phyloP scores from a whole-genome alignment of 2,329 filamentous ascomycete species.

The Penicillium sp. region DNA sequence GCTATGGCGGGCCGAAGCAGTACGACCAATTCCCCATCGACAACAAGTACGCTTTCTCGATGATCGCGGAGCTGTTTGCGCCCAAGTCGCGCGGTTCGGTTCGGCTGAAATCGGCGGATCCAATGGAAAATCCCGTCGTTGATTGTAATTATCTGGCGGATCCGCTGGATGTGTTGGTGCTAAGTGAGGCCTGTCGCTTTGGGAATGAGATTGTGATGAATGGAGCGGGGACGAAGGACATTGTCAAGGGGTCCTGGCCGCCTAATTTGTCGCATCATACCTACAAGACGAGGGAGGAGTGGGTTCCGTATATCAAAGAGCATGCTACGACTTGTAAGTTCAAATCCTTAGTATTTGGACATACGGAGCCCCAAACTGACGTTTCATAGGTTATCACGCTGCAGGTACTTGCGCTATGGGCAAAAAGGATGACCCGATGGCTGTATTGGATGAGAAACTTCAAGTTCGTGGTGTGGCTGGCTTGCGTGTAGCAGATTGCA shows the following conservation, averaged over 20 bases:
- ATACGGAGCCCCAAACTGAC: neutral
- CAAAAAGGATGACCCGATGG: slow-evolving; percentile 47
- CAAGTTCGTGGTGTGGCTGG: slow-evolving; percentile 54
- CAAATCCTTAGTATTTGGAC: neutral
- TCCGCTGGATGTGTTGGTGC: slow-evolving; percentile 59
- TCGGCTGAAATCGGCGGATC: slow-evolving; percentile 51
- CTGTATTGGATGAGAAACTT: slow-evolving; percentile 58
- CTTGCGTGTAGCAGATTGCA: slow-evolving; percentile 57
- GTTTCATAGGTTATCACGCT: slow-evolving; percentile 54
- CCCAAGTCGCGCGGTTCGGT: slow-evolving; percentile 60
- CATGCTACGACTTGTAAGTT: slow-evolving; percentile 62
- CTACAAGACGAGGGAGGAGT: slow-evolving; percentile 58
- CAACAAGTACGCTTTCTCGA: slow-evolving; percentile 58
- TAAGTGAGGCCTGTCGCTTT: slow-evolving; percentile 60
- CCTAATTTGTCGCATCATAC: slow-evolving; percentile 53
- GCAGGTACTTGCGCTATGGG: slow-evolving; percentile 61
- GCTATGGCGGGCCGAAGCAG: slow-evolving; percentile 62
- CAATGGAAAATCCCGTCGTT: slow-evolving; percentile 56
- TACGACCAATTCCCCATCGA: slow-evolving; percentile 57
- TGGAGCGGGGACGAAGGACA: slow-evolving; percentile 58
- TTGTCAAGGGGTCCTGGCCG: slow-evolving; percentile 64
- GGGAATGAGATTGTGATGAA: slow-evolving; percentile 63
- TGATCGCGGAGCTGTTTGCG: slow-evolving; percentile 60
- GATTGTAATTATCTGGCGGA: slow-evolving; percentile 61
- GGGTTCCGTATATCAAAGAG: slow-evolving; percentile 59